Evolutionary conservation across 2,329 filamentous ascomycete species (phyloP), one percentile per base, ranked within the genome.

Genomic region (Xylaria sp.): DNA sequence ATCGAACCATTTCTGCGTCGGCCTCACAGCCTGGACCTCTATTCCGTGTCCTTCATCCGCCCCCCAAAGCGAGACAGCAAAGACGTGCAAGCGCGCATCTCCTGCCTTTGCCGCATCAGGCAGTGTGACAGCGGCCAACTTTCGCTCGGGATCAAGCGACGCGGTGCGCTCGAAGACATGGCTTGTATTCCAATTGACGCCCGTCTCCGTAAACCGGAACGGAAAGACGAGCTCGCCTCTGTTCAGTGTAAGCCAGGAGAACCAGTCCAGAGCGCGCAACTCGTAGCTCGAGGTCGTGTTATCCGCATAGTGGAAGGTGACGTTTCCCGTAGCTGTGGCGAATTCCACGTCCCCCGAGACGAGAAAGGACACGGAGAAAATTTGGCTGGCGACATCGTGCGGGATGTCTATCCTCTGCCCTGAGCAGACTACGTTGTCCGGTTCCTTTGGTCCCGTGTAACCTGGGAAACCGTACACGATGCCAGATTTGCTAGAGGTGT

Each of bases 161-260:
- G 78, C 80, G 1, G 81, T 81, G 44, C 80, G 79, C 74, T 86
- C 83, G 59, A 82, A 85, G 23, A 85, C 82, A 70, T 78, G 80
- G 71, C 83, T 82, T 4, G 79, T 81, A 28, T 78, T 78, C 48
- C 80, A 72, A 56, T 77, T 63, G 15, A 75, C 69, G 17, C 73
- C 72, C 0, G 59, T 78, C 2, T 72, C 42, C 0, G 82, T 84
- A 71, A 79, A 84, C 51, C 81, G 80, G 62, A 74, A 77, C 0
- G 83, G 82, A 61, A 81, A 81, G 28, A 83, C 78, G 63, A 86
- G 77, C 63, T 84, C 82, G 53, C 84, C 84, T 15, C 80, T 79
- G 60, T 82, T 81, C 69, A 85, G 80, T 10, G 82, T 81, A 59
- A 84, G 73, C 72, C 80, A 83, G 58, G 78, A 81, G 74, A 78